These are phyloP conservation scores for Desmodesmus armatus DNA, from an alignment of 139 green algal species.

Conservation along the genomic window DNA sequence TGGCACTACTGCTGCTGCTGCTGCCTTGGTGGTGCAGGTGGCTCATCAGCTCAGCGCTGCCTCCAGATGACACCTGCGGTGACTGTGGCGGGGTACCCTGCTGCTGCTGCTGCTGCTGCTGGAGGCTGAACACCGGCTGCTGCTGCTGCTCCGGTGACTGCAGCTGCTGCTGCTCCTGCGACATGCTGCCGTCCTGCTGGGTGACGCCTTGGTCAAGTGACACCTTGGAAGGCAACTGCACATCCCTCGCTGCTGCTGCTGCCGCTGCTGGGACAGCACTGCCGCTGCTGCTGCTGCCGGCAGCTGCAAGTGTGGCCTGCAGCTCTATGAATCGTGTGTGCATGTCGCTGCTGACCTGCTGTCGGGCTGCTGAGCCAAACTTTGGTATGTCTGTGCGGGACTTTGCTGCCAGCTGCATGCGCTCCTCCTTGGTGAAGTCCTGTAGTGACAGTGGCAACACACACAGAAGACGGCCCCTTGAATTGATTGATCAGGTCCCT, in stretches of 20 bases:
- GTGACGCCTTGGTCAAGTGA: not conserved
- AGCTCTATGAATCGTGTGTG: conserved; percentile 81
- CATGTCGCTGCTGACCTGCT: conserved; percentile 78
- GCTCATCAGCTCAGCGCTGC: no score
- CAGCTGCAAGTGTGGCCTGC: conserved; percentile 9
- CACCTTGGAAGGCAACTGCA: not conserved
- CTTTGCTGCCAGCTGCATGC: conserved; percentile 75
- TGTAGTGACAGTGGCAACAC: no score
- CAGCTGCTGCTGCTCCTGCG: not conserved
- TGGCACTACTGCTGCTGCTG: not conserved
- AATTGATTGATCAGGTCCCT: no score
- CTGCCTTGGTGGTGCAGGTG: no score
- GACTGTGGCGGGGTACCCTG: not conserved
- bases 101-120: conserved; percentile 21
- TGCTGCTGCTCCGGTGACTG: not conserved
- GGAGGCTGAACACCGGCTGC: no score
- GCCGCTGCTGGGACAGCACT: not conserved
- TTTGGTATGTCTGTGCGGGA: conserved; percentile 65
- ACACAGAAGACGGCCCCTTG: no score
- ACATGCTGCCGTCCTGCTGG: not conserved
- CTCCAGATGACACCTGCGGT: not conserved
- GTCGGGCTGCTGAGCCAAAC: conserved; percentile 79
- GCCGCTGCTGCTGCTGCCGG: not conserved
- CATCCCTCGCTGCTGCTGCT: not conserved
- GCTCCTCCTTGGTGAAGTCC: conserved; percentile 88